Percentiles rank a stretch among this genome's conserved stretches.
Conservation (phyloP, 805 yeast species). For the Saccharomycopsis sp. region DNA sequence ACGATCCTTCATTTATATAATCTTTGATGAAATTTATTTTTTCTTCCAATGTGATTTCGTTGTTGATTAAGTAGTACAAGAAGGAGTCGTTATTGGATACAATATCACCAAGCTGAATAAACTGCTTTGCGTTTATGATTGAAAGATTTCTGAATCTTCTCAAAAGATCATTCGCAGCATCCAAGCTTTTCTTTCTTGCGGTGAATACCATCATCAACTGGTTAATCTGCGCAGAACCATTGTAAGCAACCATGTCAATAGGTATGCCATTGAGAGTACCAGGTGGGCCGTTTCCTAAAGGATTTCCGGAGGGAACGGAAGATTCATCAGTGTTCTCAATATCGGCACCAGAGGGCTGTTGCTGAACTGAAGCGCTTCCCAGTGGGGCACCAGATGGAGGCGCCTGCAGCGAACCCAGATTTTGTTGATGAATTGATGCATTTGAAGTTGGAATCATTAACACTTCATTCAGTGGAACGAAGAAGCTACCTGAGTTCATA, state of each 20-base stretch:
- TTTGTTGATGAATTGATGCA: not conserved
- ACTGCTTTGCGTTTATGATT: slow-evolving; percentile 14
- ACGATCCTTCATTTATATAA: no score
- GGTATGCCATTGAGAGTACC: slow-evolving; percentile 2
- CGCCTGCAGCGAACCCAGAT: not conserved
- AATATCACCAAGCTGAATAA: slow-evolving; percentile 14
- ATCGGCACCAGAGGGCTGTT: not conserved
- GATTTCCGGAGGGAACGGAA: not conserved
- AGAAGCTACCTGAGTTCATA: not conserved
- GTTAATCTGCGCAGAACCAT: no score
- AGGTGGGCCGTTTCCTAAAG: not conserved
- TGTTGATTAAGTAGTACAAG: slow-evolving; percentile 18
- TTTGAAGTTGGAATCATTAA: not conserved
- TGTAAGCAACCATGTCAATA: not conserved
- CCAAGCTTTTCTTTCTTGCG: slow-evolving; percentile 14
- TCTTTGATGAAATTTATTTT: slow-evolving; percentile 20
- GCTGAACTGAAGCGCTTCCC: not conserved
- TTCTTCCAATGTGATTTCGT: slow-evolving; percentile 17
- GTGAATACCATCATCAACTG: slow-evolving; percentile 7
- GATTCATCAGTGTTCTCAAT: not conserved
- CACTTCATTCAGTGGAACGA: no score
- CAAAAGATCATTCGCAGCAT: slow-evolving; percentile 15
- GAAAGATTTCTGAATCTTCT: slow-evolving; percentile 12
- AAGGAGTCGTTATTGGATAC: slow-evolving; percentile 16
- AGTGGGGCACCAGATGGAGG: not conserved